Evolutionary conservation across 768 basidiomycete genomes (phyloP).

Genomic region (Hypsizygus marmoreus): DNA sequence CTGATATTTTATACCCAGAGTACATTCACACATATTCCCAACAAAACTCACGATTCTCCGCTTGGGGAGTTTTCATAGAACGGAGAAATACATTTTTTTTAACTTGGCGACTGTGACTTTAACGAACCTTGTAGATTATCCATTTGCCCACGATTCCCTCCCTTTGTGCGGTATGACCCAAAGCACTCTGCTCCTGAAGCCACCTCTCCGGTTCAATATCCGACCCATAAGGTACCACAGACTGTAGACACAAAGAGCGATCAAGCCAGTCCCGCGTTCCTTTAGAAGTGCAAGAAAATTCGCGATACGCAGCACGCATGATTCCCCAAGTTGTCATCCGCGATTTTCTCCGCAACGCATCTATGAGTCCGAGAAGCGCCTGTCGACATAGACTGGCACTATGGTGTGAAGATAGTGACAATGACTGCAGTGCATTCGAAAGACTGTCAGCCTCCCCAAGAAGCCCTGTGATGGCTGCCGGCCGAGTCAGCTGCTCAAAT

Average conservation of each 20-base stretch:
- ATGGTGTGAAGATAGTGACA: constrained; percentile 15
- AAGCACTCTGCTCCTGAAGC: constrained; percentile 42
- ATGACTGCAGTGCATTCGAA: constrained; percentile 7
- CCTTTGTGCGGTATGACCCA: constrained; percentile 55
- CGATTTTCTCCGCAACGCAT: constrained; percentile 49
- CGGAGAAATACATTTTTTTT: constrained; percentile 10
- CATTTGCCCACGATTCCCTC: constrained; percentile 61
- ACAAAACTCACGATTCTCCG: neutral
- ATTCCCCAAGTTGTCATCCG: constrained; percentile 60
- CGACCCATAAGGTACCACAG: constrained; percentile 27
- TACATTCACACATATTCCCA: neutral
- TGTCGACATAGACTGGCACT: constrained; percentile 26
- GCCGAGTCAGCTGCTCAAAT: constrained; percentile 47
- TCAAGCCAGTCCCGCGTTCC: constrained; percentile 49
- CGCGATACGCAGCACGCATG: constrained; percentile 64
- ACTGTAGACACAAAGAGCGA: constrained; percentile 48
- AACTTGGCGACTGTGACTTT: constrained; percentile 1
- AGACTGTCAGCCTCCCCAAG: constrained; percentile 15
- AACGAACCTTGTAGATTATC: constrained; percentile 58
- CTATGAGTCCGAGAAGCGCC: constrained; percentile 47
- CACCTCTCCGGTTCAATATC: constrained; percentile 49
- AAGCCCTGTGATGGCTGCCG: constrained; percentile 20
- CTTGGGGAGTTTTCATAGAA: constrained; percentile 3
- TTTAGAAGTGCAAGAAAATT: constrained; percentile 46
- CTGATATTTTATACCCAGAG: constrained; percentile 15